Evolutionary conservation across 768 basidiomycete genomes (phyloP), one percentile per base, ranked within the genome.

Genomic region (Serendipita sp.): DNA sequence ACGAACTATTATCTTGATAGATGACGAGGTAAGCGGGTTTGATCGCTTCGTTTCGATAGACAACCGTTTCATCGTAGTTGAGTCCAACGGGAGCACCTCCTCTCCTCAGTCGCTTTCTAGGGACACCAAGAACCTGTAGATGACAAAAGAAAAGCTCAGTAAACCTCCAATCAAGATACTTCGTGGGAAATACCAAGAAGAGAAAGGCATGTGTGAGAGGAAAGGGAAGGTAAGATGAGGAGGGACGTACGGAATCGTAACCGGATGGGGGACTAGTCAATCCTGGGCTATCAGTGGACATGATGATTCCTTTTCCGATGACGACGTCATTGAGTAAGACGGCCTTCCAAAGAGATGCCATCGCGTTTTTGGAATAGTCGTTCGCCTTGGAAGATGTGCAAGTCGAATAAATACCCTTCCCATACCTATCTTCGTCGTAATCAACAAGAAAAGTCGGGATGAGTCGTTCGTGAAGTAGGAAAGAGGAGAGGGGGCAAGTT

Each of bases 321-420:
- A 86, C 75, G 18, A 88, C 86, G 69, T 86, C 86, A 73, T 86
- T 87, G 63, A 88, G 73, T 16, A 88, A 76, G 45, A 88, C 83
- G 0, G 83, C 83, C 68, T 86, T 86, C 66, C 81, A 74, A 15
- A 73, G 72, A 0, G 83, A 86, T 44, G 78, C 73, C 66, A 78
- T 79, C 62, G 79, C 76, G 66, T 85, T 86, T 62, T 75, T 76
- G 10, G 85, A 85, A 70, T 88, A 88, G 72, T 88, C 86, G 66
- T 86, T 2, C 67, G 79, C 65, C 32, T 87, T 87, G 4, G 86
- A 87, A 18, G 86, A 87, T 1, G 86, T 87, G n/a, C 83, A 84
- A 3, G 85, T 85, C 1, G 86, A 86, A 70, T 86, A 87, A 46
- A 86, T 84, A 28, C 85, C 86, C 45, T 80, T 81, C 32, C 86